Evolutionary conservation across 495 filamentous ascomycete species (phyloP), one percentile per base, ranked within the genome.

Genomic region (Margaritispora aquatica): DNA sequence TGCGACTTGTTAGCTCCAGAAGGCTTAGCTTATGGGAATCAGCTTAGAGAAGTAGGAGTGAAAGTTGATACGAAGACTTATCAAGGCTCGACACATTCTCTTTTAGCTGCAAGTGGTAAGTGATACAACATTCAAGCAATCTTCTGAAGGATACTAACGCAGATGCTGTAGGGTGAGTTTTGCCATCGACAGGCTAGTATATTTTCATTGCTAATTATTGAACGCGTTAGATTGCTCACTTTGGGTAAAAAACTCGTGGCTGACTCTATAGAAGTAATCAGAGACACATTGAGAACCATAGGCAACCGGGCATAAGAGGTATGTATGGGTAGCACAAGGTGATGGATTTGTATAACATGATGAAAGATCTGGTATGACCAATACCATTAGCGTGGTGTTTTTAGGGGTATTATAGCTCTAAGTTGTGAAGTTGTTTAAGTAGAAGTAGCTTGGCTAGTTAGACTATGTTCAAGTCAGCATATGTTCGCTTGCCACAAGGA

Each of bases 61-160:
- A 11, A 27, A 8, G 55, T 44, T n/a, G 21, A 21, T 1, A 44
- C 22, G 2, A 31, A 27, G 23, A 44, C 47, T 1, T 57, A 57
- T 57, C 15, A 26, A 23, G 55, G 55, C 5, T 57, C 23, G 13
- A 57, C 55, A 11, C 55, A 57, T 22, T 57, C 55, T 44, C 38
- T 44, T 9, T 17, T 44, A 44, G 38, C 38, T 44, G 7, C 8
- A 3, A 44, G 38, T 17, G 38, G 38, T 44, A 44, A 44, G 38
- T 44, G 38, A 44, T 44, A 34, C 19, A 8, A 8, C 7, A 44
- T 8, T 15, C 38, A n/a, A 15, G 11, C 2, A 3, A 7, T 2
- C 38, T n/a, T 7, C 38, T n/a, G 11, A 9, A 44, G 19, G 19
- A 2, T 2, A 44, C 29, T 34, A 34, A 34, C 13, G 13, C 13